These are phyloP conservation scores for Eucalyptus curtisii DNA, from an alignment of 345 rosid genomes.

Conservation along the genomic window DNA sequence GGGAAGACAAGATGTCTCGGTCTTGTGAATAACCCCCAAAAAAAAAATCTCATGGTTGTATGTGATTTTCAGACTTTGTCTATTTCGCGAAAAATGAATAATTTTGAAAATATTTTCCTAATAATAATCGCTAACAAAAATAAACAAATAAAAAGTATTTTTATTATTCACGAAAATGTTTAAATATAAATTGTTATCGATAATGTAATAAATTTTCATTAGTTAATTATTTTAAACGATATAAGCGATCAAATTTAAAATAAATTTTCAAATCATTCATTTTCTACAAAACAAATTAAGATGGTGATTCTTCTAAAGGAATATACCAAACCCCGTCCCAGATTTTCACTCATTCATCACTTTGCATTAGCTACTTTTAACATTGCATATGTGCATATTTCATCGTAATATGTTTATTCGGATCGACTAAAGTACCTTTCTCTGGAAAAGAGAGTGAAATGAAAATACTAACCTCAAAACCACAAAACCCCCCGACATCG, in stretches of 20 bases:
- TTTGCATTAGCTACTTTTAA: not conserved
- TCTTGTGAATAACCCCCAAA: not conserved
- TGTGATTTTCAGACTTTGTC: not conserved
- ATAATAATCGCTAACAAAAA: not conserved
- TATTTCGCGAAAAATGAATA: rapidly evolving
- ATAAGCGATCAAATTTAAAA: too few relatives aligned
- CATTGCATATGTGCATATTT: not conserved
- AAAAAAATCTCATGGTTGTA: not conserved
- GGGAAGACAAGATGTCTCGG: not conserved
- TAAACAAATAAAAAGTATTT: too few relatives aligned
- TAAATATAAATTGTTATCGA: too few relatives aligned
- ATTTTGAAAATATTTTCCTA: too few relatives aligned
- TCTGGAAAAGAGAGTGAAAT: not conserved
- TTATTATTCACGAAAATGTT: too few relatives aligned
- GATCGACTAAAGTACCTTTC: not conserved
- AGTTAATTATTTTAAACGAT: too few relatives aligned
- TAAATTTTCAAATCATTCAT: too few relatives aligned
- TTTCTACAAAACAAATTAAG: too few relatives aligned
- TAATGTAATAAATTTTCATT: too few relatives aligned
- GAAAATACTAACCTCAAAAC: not conserved
- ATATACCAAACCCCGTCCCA: not conserved
- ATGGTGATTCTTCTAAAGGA: not conserved
- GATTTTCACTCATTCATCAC: not conserved
- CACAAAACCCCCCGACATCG: not conserved
- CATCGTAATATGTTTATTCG: not conserved